These are phyloP conservation scores for Trifolium subterraneum DNA, from an alignment of 306 rosid species.

Conservation along the genomic window DNA sequence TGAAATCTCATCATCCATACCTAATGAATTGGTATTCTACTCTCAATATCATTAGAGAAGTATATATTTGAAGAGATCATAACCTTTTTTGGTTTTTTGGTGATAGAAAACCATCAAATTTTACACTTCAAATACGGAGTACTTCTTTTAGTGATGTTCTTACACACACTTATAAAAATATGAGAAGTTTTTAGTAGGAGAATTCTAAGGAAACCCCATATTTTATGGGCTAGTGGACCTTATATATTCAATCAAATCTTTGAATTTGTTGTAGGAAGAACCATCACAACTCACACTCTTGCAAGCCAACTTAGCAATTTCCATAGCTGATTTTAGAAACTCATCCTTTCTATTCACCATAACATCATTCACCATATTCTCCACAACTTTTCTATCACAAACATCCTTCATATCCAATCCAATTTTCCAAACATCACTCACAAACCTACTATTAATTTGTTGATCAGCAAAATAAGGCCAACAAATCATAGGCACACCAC, in stretches of 20 bases:
- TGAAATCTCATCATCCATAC: too few species aligned
- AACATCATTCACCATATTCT: slow-evolving; percentile 43
- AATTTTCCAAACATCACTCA: slow-evolving; percentile 45
- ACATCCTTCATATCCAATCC: slow-evolving; percentile 55
- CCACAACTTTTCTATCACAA: slow-evolving; percentile 42
- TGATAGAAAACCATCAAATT: too few species aligned
- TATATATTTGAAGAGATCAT: too few species aligned
- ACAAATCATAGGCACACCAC: slow-evolving; percentile 52
- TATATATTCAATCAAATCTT: slow-evolving; percentile 22
- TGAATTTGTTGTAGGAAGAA: slow-evolving; percentile 28
- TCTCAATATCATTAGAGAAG: too few species aligned
- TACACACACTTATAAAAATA: too few species aligned
- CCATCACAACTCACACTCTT: slow-evolving; percentile 30
- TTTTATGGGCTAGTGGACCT: background rate
- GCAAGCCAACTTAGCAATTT: slow-evolving; percentile 32
- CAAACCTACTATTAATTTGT: slow-evolving; percentile 48
- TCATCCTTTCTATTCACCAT: slow-evolving; percentile 33
- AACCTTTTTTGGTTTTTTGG: too few species aligned
- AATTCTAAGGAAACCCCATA: background rate
- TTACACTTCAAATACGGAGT: too few species aligned
- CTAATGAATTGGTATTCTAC: too few species aligned
- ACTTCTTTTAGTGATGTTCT: too few species aligned
- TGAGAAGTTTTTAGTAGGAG: background rate
- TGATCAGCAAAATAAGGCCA: slow-evolving; percentile 47
- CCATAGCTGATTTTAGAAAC: slow-evolving; percentile 3